Evolutionary conservation across 768 basidiomycete species (phyloP), one percentile per base, ranked within the genome.

Genomic region (Collybiopsis luxurians): DNA sequence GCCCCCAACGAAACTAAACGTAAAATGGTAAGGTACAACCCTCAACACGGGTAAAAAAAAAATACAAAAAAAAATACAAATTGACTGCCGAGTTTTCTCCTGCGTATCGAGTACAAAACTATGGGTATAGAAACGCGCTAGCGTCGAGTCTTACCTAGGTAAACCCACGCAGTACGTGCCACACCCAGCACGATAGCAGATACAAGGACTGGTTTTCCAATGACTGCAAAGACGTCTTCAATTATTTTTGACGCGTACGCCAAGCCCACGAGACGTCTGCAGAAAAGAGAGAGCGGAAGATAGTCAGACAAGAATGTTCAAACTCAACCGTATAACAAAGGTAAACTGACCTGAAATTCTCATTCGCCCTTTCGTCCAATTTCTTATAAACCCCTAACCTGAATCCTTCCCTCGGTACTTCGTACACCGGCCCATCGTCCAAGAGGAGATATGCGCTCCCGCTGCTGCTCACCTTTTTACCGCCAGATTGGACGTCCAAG

Each of bases 371-470:
- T 17, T 31, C 19, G 27, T 66, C 58, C 6, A 71, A 26, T 38
- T 68, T 53, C 19, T 46, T 60, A 56, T 71, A 71, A 27, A 71
- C 66, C n/a, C 70, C 69, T 27, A 50, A 51, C 17, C 34, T 55
- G 3, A 71, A 34, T 36, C 46, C 28, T 46, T 68, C 61, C 17
- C 63, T 57, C 31, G 61, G 44, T 39, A 68, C 47, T 24, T 63
- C 56, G 30, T 67, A 60, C 2, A 65, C 66, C 2, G 61, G 61
- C 10, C 70, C 70, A 40, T 67, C 64, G 56, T 71, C 70, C 12
- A 66, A 68, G 3, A 71, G 54, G 21, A 65, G 31, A 49, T 59
- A 69, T 27, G 65, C 58, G 13, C 62, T 62, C 6, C 70, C 70
- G 34, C 59, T 63, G 19, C 63, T 68, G 6, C 60, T 59, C 1